phyloP scores from a whole-genome alignment of 768 basidiomycete species.

The Phallus indusiatus region DNA sequence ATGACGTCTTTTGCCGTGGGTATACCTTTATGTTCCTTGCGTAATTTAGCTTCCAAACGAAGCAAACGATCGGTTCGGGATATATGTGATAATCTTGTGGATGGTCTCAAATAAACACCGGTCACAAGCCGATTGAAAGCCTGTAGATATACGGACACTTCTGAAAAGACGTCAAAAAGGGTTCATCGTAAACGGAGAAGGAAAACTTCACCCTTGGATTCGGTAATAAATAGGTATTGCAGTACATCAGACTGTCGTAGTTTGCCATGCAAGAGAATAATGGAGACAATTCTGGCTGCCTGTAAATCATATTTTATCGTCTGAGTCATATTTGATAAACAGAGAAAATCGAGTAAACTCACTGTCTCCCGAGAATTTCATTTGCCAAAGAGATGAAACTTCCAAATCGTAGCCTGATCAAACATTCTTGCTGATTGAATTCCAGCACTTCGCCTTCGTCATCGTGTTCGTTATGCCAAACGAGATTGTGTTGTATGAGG shows the following conservation, averaged over 20 bases:
- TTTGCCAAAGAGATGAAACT: slow-evolving; percentile 69
- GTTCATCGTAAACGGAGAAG: not conserved
- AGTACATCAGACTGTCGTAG: slow-evolving; percentile 67
- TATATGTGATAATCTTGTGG: slow-evolving; percentile 65
- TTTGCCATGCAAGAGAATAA: slow-evolving; percentile 80
- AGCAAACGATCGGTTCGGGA: slow-evolving; percentile 77
- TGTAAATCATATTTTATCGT: slow-evolving; percentile 22
- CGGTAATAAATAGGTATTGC: slow-evolving; percentile 36
- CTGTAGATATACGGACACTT: slow-evolving; percentile 41
- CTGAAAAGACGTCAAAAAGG: slow-evolving; percentile 14
- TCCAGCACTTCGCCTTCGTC: slow-evolving; percentile 73
- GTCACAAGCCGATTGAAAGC: slow-evolving; percentile 64
- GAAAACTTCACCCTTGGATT: slow-evolving; percentile 44
- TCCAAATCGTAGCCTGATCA: slow-evolving; percentile 76
- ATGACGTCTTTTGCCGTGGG: slow-evolving; percentile 74
- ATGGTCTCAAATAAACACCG: slow-evolving; percentile 66
- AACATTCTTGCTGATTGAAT: slow-evolving; percentile 74
- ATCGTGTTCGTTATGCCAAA: slow-evolving; percentile 72
- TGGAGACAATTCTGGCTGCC: slow-evolving; percentile 69
- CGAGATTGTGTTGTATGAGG: slow-evolving; percentile 84
- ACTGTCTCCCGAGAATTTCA: slow-evolving; percentile 64
- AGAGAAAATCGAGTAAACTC: slow-evolving; percentile 19
- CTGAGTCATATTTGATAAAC: slow-evolving; percentile 2
- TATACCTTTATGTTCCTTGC: slow-evolving; percentile 60
- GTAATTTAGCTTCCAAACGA: slow-evolving; percentile 72